Evolutionary conservation across 176 grass and related monocot species (phyloP).

Genomic region (bread wheat (Triticum aestivum)): DNA sequence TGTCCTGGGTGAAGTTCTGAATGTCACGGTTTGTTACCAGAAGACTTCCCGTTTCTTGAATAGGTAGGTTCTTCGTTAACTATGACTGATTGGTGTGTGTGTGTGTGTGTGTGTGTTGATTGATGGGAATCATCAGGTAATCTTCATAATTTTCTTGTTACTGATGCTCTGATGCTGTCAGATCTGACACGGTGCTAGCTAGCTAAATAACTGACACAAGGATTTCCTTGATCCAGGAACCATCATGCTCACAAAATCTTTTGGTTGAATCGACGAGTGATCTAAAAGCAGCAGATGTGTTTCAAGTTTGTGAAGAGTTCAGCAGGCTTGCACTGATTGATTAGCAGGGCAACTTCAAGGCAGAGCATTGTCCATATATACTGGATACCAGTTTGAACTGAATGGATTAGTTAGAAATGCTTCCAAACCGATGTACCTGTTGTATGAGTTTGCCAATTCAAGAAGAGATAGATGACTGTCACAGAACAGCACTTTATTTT

Average conservation of each 20-base stretch:
- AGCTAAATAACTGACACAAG: background rate
- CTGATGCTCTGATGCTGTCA: background rate
- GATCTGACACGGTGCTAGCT: background rate
- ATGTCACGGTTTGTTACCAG: slow-evolving; percentile 16
- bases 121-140: slow-evolving; percentile 17
- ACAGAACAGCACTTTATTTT: background rate
- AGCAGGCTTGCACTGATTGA: background rate
- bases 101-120: background rate
- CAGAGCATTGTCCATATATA: background rate
- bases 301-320: background rate
- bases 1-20: slow-evolving; percentile 70
- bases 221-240: slow-evolving; percentile 3
- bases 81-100: background rate
- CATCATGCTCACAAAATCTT: background rate
- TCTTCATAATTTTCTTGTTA: background rate
- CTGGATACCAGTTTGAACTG: background rate
- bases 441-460: background rate
- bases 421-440: background rate
- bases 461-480: background rate
- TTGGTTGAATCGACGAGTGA: background rate
- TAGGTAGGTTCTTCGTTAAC: slow-evolving; percentile 10
- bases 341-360: slow-evolving; percentile 4
- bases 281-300: background rate
- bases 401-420: slow-evolving; percentile 13
- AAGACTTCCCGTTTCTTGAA: background rate